Evolutionary conservation across 768 basidiomycete genomes (phyloP).

Genomic region (Lentinus tigrinus): DNA sequence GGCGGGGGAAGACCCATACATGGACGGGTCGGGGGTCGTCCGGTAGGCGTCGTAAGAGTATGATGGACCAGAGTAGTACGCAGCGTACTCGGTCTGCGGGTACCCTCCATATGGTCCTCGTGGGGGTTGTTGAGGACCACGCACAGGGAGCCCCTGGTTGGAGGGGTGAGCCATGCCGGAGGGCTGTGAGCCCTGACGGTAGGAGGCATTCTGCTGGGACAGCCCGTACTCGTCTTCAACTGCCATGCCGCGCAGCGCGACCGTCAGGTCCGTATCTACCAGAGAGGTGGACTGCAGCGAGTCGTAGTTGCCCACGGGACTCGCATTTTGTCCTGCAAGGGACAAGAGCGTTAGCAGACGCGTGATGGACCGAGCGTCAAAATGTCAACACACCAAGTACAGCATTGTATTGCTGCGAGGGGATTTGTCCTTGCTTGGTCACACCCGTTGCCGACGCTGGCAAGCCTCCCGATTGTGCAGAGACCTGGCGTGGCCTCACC

Average conservation of each 20-base stretch:
- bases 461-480: constrained; percentile 15
- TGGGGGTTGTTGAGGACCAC: constrained; percentile 43
- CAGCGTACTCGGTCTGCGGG: constrained; percentile 55
- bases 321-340: constrained; percentile 26
- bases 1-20: constrained; percentile 49
- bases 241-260: constrained; percentile 59
- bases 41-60: constrained; percentile 51
- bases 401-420: constrained; percentile 54
- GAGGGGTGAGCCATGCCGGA: constrained; percentile 28
- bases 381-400: constrained; percentile 39
- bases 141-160: constrained; percentile 35
- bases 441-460: constrained; percentile 22
- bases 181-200: constrained; percentile 37
- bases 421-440: constrained; percentile 46
- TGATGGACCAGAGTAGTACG: constrained; percentile 54
- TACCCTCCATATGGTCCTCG: constrained; percentile 50
- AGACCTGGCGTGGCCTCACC: constrained; percentile 17
- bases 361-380: constrained; percentile 27
- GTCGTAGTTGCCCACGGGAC: constrained; percentile 33
- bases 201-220: constrained; percentile 28
- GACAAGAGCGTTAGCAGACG: constrained; percentile 32
- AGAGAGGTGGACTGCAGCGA: constrained; percentile 34
- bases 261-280: constrained; percentile 53
- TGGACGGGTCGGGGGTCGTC: constrained; percentile 44
- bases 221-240: constrained; percentile 52